Evolutionary conservation across 2,329 filamentous ascomycete species (phyloP), one percentile per base, ranked within the genome.

Genomic region (Hypocrella siamensis): DNA sequence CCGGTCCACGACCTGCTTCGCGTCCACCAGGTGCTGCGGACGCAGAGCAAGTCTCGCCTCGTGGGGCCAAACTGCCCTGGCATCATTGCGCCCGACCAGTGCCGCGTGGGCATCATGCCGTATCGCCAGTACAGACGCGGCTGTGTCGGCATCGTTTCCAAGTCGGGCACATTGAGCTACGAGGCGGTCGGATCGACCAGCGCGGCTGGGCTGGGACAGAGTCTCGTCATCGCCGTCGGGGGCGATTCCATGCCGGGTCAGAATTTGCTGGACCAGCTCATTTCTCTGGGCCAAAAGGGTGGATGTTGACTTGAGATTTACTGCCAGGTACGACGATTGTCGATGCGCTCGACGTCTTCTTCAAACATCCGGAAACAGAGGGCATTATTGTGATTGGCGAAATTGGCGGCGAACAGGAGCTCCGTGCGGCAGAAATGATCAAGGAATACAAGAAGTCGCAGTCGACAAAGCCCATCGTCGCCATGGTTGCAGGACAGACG

Each of bases 61-160:
- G 77, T 88, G 0, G 81, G 81, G 2, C 77, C 81, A n/a, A 88
- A 86, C 47, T 79, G 77, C 15, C 79, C 81, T 0, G 81, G 81
- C 0, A 84, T 88, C 38, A 83, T 86, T 35, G 79, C 78, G 4
- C 75, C 79, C 0, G 67, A 75, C 16, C 75, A 73, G 3, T 86
- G 80, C 42, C 35, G 55, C 1, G 48, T 58, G 5, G 56, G 56
- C 2, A 58, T 59, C 26, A 59, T 59, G 56, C 56, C 55, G 1
- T 55, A 53, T 30, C 45, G 43, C 19, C 55, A 59, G 40, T 59
- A 57, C 17, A 37, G 33, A 2, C 66, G 71, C 1, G 81, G 79
- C 1, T 67, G 70, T 35, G 61, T 88, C 16, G 80, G 79, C 3
- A 80, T 88, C 33, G 70, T 82, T 3, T 78, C 79, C n/a, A 85